Conservation (phyloP, 805 yeast genomes). For the Grigorovia humatica region DNA sequence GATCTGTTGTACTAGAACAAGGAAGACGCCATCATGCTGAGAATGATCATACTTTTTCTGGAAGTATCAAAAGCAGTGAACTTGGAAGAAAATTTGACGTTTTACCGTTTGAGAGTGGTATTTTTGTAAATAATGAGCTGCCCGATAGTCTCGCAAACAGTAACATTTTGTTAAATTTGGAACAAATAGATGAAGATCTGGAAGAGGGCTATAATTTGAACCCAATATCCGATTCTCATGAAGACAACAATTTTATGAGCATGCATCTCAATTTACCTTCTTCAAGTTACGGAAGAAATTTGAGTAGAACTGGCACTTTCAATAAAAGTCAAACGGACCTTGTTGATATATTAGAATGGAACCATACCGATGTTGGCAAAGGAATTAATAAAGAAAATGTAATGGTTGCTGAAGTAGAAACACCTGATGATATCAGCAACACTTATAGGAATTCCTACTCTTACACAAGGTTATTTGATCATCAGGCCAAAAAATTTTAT, state of each 20-base stretch:
- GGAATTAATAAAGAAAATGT: background rate
- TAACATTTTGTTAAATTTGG: conserved; percentile 14
- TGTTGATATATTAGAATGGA: conserved; percentile 1
- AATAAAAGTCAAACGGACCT: conserved; percentile 7
- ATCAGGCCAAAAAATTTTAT: conserved; percentile 21
- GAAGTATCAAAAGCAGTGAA: conserved; percentile 1
- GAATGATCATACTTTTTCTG: background rate
- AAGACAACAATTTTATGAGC: conserved; percentile 7
- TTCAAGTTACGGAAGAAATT: conserved; percentile 23
- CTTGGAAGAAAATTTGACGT: conserved; percentile 9
- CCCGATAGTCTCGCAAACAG: background rate
- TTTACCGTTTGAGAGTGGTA: background rate
- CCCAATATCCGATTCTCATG: background rate
- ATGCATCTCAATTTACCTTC: conserved; percentile 24
- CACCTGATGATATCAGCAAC: too few species aligned
- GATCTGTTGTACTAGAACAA: background rate
- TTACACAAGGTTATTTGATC: background rate
- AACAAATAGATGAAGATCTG: conserved; percentile 25
- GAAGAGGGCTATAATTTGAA: conserved; percentile 9
- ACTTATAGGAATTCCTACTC: background rate
- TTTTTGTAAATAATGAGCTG: background rate
- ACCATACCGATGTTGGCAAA: background rate
- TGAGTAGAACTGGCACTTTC: conserved; percentile 13
- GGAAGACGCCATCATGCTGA: background rate
- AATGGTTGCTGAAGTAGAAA: background rate